These are phyloP conservation scores for Chlorella vulgaris DNA, from an alignment of 139 green algal genomes.

Conservation along the genomic window DNA sequence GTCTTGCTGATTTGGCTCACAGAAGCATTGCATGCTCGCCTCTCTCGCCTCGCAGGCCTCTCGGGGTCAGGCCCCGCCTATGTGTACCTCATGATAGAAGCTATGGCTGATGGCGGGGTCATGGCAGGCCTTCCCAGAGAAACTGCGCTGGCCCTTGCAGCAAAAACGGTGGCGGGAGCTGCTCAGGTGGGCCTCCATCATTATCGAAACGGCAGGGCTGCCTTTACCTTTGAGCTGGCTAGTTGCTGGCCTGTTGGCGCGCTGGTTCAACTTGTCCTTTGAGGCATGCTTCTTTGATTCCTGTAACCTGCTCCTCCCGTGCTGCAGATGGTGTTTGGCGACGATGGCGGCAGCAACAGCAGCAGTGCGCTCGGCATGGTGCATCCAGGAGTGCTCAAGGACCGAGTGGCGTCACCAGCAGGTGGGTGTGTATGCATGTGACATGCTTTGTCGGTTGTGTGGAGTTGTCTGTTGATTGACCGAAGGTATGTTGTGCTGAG, in stretches of 20 bases:
- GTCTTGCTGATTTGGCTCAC: not conserved
- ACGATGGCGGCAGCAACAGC: constrained; percentile 32
- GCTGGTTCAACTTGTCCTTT: not conserved
- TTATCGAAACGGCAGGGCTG: not conserved
- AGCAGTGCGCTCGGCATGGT: constrained; percentile 33
- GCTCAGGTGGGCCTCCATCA: constrained; percentile 55
- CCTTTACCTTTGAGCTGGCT: not conserved
- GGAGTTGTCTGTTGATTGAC: not conserved
- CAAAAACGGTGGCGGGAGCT: constrained; percentile 76
- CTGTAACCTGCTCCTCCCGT: not conserved
- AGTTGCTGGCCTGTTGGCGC: too few relatives aligned
- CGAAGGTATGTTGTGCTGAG: not conserved
- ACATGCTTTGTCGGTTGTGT: not conserved
- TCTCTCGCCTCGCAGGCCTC: constrained; percentile 45
- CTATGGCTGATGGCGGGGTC: constrained; percentile 81
- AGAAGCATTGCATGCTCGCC: not conserved
- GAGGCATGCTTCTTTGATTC: too few relatives aligned
- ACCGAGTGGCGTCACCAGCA: constrained; percentile 38
- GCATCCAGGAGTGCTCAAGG: constrained; percentile 80
- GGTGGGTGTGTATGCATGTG: not conserved
- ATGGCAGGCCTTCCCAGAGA: constrained; percentile 72
- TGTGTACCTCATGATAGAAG: constrained; percentile 92
- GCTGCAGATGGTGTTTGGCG: constrained; percentile 17
- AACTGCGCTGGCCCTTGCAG: constrained; percentile 71
- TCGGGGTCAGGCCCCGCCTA: constrained; percentile 92